A percentile compares a stretch with the other conserved stretches of the same genome.
These are phyloP conservation scores for Staphylotrichum longicolle DNA, from an alignment of 495 filamentous ascomycete species.

Conservation along the genomic window DNA sequence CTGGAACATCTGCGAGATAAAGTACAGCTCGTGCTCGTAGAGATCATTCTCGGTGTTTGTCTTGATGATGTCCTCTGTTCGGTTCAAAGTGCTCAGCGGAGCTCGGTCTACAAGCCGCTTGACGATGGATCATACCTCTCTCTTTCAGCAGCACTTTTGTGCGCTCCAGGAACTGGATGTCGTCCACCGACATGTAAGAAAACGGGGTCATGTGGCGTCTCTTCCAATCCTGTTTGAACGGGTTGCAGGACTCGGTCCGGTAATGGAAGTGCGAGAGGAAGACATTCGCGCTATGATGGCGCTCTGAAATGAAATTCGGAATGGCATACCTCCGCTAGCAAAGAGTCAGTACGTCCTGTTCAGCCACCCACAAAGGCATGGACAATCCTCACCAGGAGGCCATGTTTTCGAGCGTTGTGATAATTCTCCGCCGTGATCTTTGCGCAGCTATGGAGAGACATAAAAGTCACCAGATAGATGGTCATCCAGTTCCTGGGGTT, in stretches of 20 bases:
- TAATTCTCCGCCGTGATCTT: conserved; percentile 36
- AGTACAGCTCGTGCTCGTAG: conserved; percentile 29
- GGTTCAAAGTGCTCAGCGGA: not conserved
- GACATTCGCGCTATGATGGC: conserved; percentile 38
- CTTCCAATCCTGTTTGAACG: conserved; percentile 36
- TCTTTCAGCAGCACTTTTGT: conserved; percentile 16
- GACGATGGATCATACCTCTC: not conserved
- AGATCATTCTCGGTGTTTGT: conserved; percentile 7
- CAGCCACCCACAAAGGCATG: too few species aligned
- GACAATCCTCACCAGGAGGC: conserved; percentile 16
- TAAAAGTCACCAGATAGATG: conserved; percentile 41
- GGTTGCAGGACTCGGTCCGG: conserved; percentile 35
- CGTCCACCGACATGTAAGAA: conserved; percentile 16
- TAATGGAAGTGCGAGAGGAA: conserved; percentile 41
- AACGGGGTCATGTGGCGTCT: conserved; percentile 16
- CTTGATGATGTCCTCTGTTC: not conserved
- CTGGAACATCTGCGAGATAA: conserved; percentile 29
- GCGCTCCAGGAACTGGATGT: conserved; percentile 19
- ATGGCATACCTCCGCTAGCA: conserved; percentile 20
- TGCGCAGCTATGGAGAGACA: conserved; percentile 41
- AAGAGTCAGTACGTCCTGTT: not conserved
- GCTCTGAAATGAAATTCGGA: conserved; percentile 26
- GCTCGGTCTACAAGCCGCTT: not conserved
- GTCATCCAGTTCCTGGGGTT: conserved; percentile 39
- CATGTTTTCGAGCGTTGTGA: conserved; percentile 34